Percentiles rank a stretch among this genome's conserved stretches.
These are phyloP conservation scores for Trametopsis cervina DNA, from an alignment of 768 basidiomycete genomes.

Conservation along the genomic window DNA sequence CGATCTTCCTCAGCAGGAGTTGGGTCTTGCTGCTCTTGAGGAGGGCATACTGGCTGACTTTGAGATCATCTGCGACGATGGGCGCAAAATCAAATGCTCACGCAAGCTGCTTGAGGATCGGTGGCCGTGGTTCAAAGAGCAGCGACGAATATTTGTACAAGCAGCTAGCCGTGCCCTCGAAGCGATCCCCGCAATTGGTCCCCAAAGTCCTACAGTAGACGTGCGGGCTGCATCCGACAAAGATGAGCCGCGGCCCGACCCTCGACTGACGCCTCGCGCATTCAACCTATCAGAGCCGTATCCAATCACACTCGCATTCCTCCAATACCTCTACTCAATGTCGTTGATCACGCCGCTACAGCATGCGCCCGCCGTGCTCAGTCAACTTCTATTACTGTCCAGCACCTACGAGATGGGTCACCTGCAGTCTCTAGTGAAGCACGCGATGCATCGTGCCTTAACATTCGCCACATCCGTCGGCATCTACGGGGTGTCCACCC, in stretches of 20 bases:
- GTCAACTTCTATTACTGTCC: conserved; percentile 77
- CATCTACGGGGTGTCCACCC: conserved; percentile 91
- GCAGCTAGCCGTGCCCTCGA: conserved; percentile 52
- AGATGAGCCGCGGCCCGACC: conserved; percentile 57
- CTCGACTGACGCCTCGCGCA: conserved; percentile 71
- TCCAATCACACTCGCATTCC: conserved; percentile 77
- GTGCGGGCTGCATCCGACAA: conserved; percentile 43
- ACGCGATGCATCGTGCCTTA: conserved; percentile 87
- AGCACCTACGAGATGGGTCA: conserved; percentile 77
- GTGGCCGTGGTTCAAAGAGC: conserved; percentile 93
- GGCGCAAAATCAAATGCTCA: conserved; percentile 74
- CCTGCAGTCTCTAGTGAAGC: conserved; percentile 75
- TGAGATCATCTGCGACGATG: conserved; percentile 89
- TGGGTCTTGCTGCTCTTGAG: conserved; percentile 80
- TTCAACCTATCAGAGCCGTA: conserved; percentile 86
- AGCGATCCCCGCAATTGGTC: conserved; percentile 48
- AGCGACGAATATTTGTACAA: conserved; percentile 51
- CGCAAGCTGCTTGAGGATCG: conserved; percentile 80
- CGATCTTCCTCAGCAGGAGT: conserved; percentile 70
- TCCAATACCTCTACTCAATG: conserved; percentile 92
- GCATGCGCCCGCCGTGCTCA: conserved; percentile 83
- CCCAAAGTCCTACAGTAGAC: conserved; percentile 59
- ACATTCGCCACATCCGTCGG: conserved; percentile 83
- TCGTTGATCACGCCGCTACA: conserved; percentile 86
- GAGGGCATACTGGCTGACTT: conserved; percentile 83